Base-by-base conservation (phyloP, 345 rosid species). In the Salix koriyanagi region DNA sequence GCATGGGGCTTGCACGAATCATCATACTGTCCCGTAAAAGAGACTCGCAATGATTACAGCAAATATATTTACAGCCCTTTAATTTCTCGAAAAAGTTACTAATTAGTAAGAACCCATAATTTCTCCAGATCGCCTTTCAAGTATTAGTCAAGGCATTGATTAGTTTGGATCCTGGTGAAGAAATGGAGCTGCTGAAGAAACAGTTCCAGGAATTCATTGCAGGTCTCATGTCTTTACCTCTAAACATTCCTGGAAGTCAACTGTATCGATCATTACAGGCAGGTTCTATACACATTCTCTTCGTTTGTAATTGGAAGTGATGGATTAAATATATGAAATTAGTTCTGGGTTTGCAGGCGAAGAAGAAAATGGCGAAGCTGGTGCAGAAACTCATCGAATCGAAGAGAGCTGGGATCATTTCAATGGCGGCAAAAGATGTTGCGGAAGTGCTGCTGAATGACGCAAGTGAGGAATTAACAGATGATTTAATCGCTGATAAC, bases 171-270 rank as follows among this genome's bases (percentile, higher is more conserved):
- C 89, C 92, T 65, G 95, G 96, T 50, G 80, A 83, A 60, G 96
- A 94, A 72, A 89, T 96, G 86, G 90, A 89, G 46, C 79, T 79
- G 21, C 83, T 96, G 10, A 92, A 90, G 81, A 79, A 86, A 87
- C 91, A 91, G 64, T 96, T 94, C 77, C 95, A 92, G 77, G 81
- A 87, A 75, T 96, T 96, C 71, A 92, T 92, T 74, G 79, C 83
- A 18, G 99, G 99, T 34, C 97, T 96, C 71, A 94, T 96, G 95
- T 91, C 98, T 77, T 76, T 96, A 6, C 99, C 99, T 28, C 11
- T 96, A 30, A 92, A 92, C 70, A 36, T 96, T 25, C 99, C 98
- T 26, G 99, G 99, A 83, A 92, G 81, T 39, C 96, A 92, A 83
- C 97, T 96, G 50, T 83, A 91, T 76, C 87, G 91, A 71, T 96